Percentiles rank a stretch among this genome's conserved stretches.
phyloP scores from a whole-genome alignment of 2,329 filamentous ascomycete genomes.

The Ophiognomonia clavigignenti-juglandacearum region DNA sequence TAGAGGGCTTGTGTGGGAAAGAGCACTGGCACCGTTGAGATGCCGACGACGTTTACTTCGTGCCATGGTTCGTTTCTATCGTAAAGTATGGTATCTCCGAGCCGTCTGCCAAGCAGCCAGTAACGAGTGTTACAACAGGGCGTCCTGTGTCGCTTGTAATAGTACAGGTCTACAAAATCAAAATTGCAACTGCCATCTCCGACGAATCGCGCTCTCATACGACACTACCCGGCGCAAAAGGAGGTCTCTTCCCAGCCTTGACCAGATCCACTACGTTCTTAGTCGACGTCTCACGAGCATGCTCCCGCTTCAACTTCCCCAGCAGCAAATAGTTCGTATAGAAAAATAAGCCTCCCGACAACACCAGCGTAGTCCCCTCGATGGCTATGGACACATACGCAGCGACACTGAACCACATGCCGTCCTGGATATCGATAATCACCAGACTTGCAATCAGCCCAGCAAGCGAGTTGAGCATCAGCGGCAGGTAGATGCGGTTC shows the following conservation, averaged over 20 bases:
- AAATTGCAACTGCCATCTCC: no score
- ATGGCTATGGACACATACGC: constrained; percentile 35
- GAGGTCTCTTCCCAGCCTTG: constrained; percentile 13
- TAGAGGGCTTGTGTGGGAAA: no score
- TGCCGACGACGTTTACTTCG: no score
- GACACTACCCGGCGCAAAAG: constrained; percentile 23
- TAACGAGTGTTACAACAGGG: no score
- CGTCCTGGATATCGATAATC: constrained; percentile 43
- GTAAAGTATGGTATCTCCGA: no score
- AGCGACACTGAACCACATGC: constrained; percentile 38
- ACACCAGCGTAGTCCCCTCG: constrained; percentile 25
- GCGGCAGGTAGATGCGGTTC: constrained; percentile 43
- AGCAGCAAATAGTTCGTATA: constrained; percentile 28
- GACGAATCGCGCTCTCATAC: no score
- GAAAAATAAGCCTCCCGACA: constrained; percentile 25
- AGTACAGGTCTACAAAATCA: no score
- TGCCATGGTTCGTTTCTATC: no score
- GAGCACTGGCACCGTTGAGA: no score
- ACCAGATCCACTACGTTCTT: constrained; percentile 5
- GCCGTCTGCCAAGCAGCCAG: no score
- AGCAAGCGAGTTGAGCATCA: constrained; percentile 41
- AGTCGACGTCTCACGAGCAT: constrained; percentile 17
- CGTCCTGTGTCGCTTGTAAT: no score
- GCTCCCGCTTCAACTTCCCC: constrained; percentile 25
- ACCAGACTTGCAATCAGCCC: constrained; percentile 45